phyloP scores from a whole-genome alignment of 306 rosid species.

The Biancaea sappan region DNA sequence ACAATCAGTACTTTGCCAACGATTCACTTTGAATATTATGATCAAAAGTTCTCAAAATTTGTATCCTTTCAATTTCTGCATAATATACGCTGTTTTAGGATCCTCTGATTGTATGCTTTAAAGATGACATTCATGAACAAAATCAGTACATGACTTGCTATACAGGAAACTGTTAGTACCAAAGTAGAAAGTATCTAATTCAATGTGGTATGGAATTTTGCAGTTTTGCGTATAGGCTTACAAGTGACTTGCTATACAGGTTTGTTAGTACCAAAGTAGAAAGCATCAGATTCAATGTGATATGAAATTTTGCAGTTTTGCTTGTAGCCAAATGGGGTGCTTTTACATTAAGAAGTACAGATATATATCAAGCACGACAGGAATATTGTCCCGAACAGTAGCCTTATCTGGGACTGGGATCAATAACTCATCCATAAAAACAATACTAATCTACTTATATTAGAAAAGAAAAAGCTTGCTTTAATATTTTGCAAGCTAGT shows the following conservation, averaged over 20 bases:
- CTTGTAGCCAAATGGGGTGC: too few species aligned
- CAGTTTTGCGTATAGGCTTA: neutral
- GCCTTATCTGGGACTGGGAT: neutral
- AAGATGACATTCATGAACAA: neutral
- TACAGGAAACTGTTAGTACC: neutral
- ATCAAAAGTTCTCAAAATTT: neutral
- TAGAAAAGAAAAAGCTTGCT: neutral
- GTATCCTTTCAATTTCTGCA: neutral
- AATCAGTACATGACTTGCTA: neutral
- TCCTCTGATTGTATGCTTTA: neutral
- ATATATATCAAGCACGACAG: neutral
- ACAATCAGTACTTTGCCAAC: neutral
- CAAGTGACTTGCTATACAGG: too few species aligned
- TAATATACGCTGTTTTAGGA: neutral
- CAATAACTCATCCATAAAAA: neutral
- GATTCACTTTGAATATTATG: neutral
- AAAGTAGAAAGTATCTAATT: neutral
- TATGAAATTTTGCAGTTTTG: too few species aligned
- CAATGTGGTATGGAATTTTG: neutral
- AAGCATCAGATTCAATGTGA: too few species aligned
- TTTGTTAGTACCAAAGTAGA: too few species aligned
- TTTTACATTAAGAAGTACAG: too few species aligned
- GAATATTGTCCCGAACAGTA: neutral
- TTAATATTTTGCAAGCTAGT: slow-evolving; percentile 18
- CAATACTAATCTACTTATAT: neutral